Percentiles rank a stretch among this genome's conserved stretches.
These are phyloP conservation scores for Colletotrichum euphorbiae DNA, from an alignment of 2,329 filamentous ascomycete genomes.

Conservation along the genomic window DNA sequence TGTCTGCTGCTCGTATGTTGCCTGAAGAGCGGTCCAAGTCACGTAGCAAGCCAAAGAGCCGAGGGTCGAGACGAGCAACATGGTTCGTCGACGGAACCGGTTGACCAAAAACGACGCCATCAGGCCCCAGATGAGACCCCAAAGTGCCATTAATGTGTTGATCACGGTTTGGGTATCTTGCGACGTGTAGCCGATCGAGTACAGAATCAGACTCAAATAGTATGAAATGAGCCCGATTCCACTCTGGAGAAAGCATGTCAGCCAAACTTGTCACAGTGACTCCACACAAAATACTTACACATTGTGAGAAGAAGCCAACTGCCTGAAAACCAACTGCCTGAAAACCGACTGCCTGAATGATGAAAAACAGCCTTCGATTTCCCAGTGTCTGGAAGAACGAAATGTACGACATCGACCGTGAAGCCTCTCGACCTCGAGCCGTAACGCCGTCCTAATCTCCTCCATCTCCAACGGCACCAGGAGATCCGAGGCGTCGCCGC, in stretches of 20 bases:
- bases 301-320: conserved; percentile 60
- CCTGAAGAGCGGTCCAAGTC: conserved; percentile 39
- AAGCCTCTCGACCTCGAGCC: conserved; percentile 38
- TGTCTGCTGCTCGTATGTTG: conserved; percentile 41
- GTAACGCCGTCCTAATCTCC: conserved; percentile 37
- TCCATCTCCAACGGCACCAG: conserved; percentile 56
- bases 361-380: conserved; percentile 55
- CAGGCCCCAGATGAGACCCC: conserved; percentile 34
- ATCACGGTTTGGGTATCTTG: conserved; percentile 47
- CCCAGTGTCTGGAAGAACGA: conserved; percentile 41
- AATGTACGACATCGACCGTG: conserved; percentile 39
- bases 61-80: conserved; percentile 49
- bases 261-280: conserved; percentile 6
- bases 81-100: conserved; percentile 35
- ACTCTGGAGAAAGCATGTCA: conserved; percentile 47
- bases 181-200: conserved; percentile 46
- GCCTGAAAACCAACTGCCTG: too few relatives aligned
- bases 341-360: conserved; percentile 61
- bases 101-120: conserved; percentile 49
- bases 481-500: conserved; percentile 60
- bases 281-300: conserved; percentile 31
- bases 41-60: conserved; percentile 41
- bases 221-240: conserved; percentile 51
- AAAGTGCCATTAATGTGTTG: conserved; percentile 45
- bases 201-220: conserved; percentile 52